Base-by-base conservation (phyloP, 2,329 filamentous ascomycete genomes). In the Dactylella cylindrospora region DNA sequence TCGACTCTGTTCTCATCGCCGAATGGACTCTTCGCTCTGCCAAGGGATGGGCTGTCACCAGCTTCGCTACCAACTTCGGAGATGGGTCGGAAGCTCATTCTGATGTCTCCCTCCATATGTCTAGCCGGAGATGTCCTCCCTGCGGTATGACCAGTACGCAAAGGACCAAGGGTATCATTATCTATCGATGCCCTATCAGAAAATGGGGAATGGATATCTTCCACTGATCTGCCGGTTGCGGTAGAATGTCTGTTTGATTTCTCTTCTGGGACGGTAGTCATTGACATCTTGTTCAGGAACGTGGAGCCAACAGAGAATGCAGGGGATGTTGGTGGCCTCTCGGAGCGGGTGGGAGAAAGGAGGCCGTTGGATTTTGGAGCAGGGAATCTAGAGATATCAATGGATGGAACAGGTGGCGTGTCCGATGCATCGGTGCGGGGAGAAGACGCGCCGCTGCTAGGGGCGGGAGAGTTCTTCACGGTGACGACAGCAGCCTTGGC, bases 401-500 rank as follows among this genome's bases (percentile, higher is more conserved):
- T 39, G n/a, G 64, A 43, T 46, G 66, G 66, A n/a, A 67, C 60
- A 7, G 65, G 67, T n/a, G 65, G 67, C 15, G 17, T 64, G 52
- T 31, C 64, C 47, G 12, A 57, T 74, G 76, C 46, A 67, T 64
- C 77, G 76, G 5, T 87, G 86, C 4, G 91, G 84, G 0, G 88
- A 2, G 54, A 77, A 74, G 43, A 76, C 79, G 23, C 76, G 25
- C 79, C 77, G 46, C 74, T 78, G 68, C 76, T 82, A 52, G 77
- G 78, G 15, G 79, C 80, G 73, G 55, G 55, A n/a, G 55, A 61
- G 33, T 19, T 53, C 55, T 89, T 93, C 66, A 98, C 90, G 69
- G 88, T 95, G 71, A 98, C 90, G 70, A 97, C 85, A 28, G 89
- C 90, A 7, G 93, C 89, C 74, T 93, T 94, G 66, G 86, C 87